Percentiles rank a stretch among this genome's conserved stretches.
Evolutionary conservation across 1,139 yeast species (phyloP).

Genomic region (Geotrichum candidum): DNA sequence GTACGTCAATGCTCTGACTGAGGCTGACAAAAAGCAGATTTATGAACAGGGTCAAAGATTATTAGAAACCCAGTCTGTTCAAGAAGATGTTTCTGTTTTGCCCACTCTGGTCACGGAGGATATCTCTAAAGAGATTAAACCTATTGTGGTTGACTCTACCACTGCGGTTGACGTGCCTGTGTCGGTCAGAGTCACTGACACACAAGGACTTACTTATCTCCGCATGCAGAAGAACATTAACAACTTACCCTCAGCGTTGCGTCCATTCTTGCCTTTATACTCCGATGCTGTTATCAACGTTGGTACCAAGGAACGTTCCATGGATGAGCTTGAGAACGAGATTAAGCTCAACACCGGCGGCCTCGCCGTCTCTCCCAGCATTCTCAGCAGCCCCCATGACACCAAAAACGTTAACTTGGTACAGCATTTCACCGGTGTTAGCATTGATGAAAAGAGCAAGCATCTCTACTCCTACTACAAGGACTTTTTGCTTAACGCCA

Average conservation of each 20-base stretch:
- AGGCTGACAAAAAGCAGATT: slow-evolving; percentile 53
- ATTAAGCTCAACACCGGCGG: slow-evolving; percentile 87
- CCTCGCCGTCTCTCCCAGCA: slow-evolving; percentile 52
- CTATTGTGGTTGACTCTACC: slow-evolving; percentile 31
- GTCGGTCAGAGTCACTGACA: slow-evolving; percentile 33
- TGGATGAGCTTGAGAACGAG: slow-evolving; percentile 78
- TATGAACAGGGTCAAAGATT: slow-evolving; percentile 54
- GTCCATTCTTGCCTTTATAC: slow-evolving; percentile 71
- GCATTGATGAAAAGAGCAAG: slow-evolving; percentile 59
- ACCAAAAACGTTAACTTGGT: slow-evolving; percentile 34
- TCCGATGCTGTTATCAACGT: slow-evolving; percentile 74
- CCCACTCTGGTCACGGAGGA: slow-evolving; percentile 73
- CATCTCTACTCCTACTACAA: slow-evolving; percentile 60
- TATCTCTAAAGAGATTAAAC: slow-evolving; percentile 55
- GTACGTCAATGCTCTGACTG: slow-evolving; percentile 44
- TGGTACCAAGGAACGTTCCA: slow-evolving; percentile 66
- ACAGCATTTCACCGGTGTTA: slow-evolving; percentile 60
- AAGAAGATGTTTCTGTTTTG: slow-evolving; percentile 69
- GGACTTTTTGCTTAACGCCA: slow-evolving; percentile 64
- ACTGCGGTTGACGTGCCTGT: slow-evolving; percentile 22
- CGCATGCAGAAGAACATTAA: slow-evolving; percentile 49
- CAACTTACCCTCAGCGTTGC: slow-evolving; percentile 51
- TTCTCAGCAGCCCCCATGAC: slow-evolving; percentile 36
- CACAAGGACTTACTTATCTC: slow-evolving; percentile 58
- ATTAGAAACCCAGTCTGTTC: slow-evolving; percentile 55